phyloP scores from a whole-genome alignment of 805 yeast genomes.

The Torulaspora franciscae region DNA sequence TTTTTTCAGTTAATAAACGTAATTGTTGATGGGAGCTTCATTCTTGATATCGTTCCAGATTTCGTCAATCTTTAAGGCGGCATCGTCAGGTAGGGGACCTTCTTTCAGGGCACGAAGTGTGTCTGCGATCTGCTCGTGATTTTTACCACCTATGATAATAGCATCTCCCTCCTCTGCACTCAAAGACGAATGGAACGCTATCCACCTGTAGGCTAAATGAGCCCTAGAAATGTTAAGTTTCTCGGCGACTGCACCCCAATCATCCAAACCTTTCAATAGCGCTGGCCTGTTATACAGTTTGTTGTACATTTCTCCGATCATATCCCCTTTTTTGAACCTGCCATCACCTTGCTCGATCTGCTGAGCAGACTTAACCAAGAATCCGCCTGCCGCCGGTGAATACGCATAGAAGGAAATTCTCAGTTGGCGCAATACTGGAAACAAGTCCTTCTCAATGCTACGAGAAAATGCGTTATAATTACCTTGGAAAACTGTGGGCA shows the following conservation, averaged over 20 bases:
- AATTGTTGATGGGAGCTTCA: constrained; percentile 24
- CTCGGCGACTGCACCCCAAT: constrained; percentile 18
- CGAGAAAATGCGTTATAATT: constrained; percentile 29
- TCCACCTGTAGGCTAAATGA: constrained; percentile 26
- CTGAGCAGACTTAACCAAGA: constrained; percentile 17
- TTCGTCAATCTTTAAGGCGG: constrained; percentile 19
- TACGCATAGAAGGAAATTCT: constrained; percentile 25
- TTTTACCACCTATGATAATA: constrained; percentile 22
- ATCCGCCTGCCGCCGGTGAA: constrained; percentile 27
- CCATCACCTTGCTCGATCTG: constrained; percentile 14
- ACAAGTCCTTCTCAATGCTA: constrained; percentile 19
- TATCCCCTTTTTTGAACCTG: constrained; percentile 14
- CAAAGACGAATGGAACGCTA: constrained; percentile 18
- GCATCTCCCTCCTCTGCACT: constrained; percentile 19
- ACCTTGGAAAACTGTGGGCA: constrained; percentile 31
- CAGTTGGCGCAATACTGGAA: constrained; percentile 21
- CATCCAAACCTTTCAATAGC: constrained; percentile 18
- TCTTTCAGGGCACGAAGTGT: constrained; percentile 18
- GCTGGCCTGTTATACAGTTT: constrained; percentile 18
- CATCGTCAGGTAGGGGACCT: constrained; percentile 24
- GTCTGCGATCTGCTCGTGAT: constrained; percentile 16
- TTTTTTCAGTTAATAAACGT: constrained; percentile 2
- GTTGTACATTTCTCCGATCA: constrained; percentile 16
- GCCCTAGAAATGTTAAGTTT: constrained; percentile 14
- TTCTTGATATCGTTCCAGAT: constrained; percentile 21